Evolutionary conservation across 257 asterid genomes (phyloP).

Genomic region (Ophiorrhiza pumila): DNA sequence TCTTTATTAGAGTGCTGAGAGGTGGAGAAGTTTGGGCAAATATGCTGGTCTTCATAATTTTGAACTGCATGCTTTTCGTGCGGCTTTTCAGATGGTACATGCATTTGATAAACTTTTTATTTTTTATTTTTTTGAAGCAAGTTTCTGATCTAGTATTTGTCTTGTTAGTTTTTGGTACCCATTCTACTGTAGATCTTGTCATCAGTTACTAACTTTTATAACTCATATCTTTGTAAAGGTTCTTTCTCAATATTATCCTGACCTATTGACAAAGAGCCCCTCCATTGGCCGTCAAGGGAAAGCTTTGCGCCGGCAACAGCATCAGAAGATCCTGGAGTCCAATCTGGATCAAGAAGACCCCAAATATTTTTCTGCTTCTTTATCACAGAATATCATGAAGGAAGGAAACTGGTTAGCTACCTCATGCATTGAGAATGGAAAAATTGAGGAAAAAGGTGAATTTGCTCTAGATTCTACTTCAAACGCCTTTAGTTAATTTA

Average conservation of each 20-base stretch:
- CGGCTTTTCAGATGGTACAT: slow-evolving; percentile 85
- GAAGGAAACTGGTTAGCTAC: slow-evolving; percentile 19
- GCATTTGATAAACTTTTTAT: not conserved
- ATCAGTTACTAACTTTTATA: slow-evolving; percentile 12
- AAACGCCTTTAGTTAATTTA: not conserved
- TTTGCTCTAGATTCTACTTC: not conserved
- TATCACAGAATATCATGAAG: slow-evolving; percentile 17
- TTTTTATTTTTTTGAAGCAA: not conserved
- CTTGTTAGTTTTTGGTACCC: not conserved
- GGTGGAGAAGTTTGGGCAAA: slow-evolving; percentile 73
- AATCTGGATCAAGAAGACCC: slow-evolving; percentile 18
- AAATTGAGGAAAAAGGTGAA: slow-evolving; percentile 13
- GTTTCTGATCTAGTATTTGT: not conserved
- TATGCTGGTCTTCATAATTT: slow-evolving; percentile 69
- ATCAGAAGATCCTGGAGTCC: slow-evolving; percentile 57
- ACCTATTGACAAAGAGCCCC: slow-evolving; percentile 45
- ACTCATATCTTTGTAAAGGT: slow-evolving; percentile 47
- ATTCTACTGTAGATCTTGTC: not conserved
- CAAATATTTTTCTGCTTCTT: slow-evolving; percentile 31
- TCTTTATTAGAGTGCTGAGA: slow-evolving; percentile 70
- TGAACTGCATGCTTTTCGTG: slow-evolving; percentile 87
- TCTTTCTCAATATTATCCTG: slow-evolving; percentile 63
- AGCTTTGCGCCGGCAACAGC: slow-evolving; percentile 87
- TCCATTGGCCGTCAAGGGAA: slow-evolving; percentile 92
- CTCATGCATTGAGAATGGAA: slow-evolving; percentile 13